These are phyloP conservation scores for Kazachstania africana DNA, from an alignment of 805 yeast species.

Conservation along the genomic window DNA sequence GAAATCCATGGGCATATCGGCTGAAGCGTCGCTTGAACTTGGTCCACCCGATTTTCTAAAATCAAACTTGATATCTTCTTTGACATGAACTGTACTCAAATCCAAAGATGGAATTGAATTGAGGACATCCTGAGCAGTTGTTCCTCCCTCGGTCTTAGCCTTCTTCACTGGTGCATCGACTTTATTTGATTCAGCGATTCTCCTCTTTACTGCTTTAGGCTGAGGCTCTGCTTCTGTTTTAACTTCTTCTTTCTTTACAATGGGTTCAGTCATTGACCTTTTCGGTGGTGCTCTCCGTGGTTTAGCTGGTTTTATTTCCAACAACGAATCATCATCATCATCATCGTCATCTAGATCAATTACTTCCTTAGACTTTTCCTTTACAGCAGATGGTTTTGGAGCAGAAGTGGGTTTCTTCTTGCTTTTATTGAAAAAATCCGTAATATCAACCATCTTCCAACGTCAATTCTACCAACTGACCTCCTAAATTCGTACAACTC, in stretches of 20 bases:
- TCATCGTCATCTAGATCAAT: conserved; percentile 24
- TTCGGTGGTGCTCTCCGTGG: not conserved
- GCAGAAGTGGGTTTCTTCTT: conserved; percentile 1
- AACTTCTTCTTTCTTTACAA: not conserved
- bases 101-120: conserved; percentile 64
- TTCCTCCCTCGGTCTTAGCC: too few relatives aligned
- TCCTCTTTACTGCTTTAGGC: conserved; percentile 1
- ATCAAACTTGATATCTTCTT: conserved; percentile 41
- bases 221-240: not conserved
- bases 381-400: conserved; percentile 1
- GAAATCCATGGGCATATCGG: conserved; percentile 29
- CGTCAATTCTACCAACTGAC: too few relatives aligned
- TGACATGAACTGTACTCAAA: conserved; percentile 38
- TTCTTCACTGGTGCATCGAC: not conserved
- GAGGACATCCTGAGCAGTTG: conserved; percentile 27
- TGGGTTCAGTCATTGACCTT: not conserved
- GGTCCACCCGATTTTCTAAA: conserved; percentile 37
- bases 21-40: conserved; percentile 14
- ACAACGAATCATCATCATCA: conserved; percentile 7
- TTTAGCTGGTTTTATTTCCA: conserved; percentile 1
- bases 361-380: conserved; percentile 9
- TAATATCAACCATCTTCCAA: conserved; percentile 23
- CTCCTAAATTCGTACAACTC: too few relatives aligned
- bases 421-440: conserved; percentile 28
- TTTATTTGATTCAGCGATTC: not conserved